These are phyloP conservation scores for Chrysopogon serrulatus DNA, from an alignment of 176 grass and related monocot genomes.

Conservation along the genomic window DNA sequence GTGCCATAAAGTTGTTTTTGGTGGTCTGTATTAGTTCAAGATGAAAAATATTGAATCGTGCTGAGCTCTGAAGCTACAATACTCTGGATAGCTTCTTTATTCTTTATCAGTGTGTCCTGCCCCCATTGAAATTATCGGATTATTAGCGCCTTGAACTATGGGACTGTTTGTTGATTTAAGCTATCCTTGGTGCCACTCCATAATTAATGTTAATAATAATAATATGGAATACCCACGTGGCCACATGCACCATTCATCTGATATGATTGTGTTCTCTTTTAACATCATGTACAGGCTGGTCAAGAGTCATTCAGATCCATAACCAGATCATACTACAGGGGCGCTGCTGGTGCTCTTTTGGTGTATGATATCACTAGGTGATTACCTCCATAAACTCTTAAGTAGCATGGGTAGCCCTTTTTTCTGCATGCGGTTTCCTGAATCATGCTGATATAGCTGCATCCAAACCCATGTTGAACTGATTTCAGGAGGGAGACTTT, in stretches of 20 bases:
- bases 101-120: not conserved
- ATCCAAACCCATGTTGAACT: not conserved
- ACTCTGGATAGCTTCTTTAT: not conserved
- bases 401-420: not conserved
- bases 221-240: not conserved
- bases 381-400: not conserved
- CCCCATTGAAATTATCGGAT: not conserved
- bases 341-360: conserved; percentile 70
- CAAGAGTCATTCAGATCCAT: conserved; percentile 88
- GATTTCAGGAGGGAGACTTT: conserved; percentile 71
- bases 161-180: not conserved
- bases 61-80: not conserved
- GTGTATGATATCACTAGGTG: conserved; percentile 79
- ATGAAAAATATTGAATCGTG: not conserved
- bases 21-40: not conserved
- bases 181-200: not conserved
- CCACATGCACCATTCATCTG: not conserved
- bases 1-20: not conserved
- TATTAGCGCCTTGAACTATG: not conserved
- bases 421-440: not conserved
- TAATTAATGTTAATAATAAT: not conserved
- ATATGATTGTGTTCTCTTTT: not conserved
- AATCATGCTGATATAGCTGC: not conserved
- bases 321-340: conserved; percentile 78
- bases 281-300: conserved; percentile 42